phyloP scores from a whole-genome alignment of 2,329 filamentous ascomycete species.

The Pseudogymnoascus sp. region DNA sequence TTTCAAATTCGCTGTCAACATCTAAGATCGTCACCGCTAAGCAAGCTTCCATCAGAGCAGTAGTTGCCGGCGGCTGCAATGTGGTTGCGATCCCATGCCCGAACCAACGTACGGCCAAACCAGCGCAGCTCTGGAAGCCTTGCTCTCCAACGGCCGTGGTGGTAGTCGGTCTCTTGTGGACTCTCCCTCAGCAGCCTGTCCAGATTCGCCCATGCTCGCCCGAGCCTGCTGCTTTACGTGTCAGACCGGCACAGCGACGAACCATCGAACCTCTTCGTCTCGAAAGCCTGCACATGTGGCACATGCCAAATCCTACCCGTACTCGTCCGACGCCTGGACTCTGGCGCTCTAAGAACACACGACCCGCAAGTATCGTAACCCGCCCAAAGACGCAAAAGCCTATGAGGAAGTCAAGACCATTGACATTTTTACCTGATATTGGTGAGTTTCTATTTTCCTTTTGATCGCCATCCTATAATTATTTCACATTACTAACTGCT shows the following conservation, averaged over 20 bases:
- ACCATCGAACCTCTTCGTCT: constrained; percentile 15
- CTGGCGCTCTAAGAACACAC: constrained; percentile 23
- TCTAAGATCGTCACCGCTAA: not conserved
- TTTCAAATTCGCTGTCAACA: not conserved
- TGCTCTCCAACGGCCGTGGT: not conserved
- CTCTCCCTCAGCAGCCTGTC: constrained; percentile 13
- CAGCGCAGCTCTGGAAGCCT: not conserved
- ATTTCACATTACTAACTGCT: constrained; percentile 12
- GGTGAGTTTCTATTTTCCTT: constrained; percentile 17
- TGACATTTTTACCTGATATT: constrained; percentile 55
- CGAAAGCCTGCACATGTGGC: constrained; percentile 23
- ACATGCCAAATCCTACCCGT: constrained; percentile 16
- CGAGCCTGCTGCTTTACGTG: constrained; percentile 22
- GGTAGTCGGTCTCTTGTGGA: constrained; percentile 22
- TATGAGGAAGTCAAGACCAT: constrained; percentile 44
- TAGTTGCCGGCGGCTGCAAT: not conserved
- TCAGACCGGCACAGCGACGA: constrained; percentile 21
- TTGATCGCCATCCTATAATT: not conserved
- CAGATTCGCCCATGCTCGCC: constrained; percentile 8
- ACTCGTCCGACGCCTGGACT: constrained; percentile 18
- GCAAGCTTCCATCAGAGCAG: constrained; percentile 2
- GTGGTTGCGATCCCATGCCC: not conserved
- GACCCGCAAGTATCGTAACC: constrained; percentile 23
- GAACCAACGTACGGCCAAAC: not conserved
- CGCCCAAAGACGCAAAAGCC: constrained; percentile 45